Conservation (phyloP, 2,329 filamentous ascomycete species). For the Exophiala mesophila region DNA sequence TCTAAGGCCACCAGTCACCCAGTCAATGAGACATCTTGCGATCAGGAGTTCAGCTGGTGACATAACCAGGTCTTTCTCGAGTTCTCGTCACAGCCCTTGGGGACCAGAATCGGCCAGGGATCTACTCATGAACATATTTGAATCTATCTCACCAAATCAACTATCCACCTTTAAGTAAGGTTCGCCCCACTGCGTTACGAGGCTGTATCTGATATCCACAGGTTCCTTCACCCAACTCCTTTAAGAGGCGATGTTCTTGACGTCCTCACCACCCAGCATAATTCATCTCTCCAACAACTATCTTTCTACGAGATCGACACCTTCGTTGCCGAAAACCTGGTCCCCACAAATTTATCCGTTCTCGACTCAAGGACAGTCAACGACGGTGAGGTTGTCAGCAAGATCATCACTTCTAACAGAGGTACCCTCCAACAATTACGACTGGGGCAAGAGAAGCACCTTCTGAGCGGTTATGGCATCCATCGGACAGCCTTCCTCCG, state of each 20-base stretch:
- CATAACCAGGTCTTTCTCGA: too few relatives aligned
- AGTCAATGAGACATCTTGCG: slow-evolving; percentile 21
- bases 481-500: slow-evolving; percentile 12
- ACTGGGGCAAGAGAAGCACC: slow-evolving; percentile 25
- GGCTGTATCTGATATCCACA: slow-evolving; percentile 2
- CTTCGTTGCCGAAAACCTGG: neutral
- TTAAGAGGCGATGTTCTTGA: slow-evolving; percentile 10
- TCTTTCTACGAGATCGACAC: slow-evolving; percentile 19
- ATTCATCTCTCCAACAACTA: slow-evolving; percentile 16
- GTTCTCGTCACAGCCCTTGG: too few relatives aligned
- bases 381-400: slow-evolving; percentile 20
- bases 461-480: slow-evolving; percentile 21
- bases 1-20: slow-evolving; percentile 20
- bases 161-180: slow-evolving; percentile 20
- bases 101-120: too few relatives aligned
- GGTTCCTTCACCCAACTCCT: slow-evolving; percentile 18
- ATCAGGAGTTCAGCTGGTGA: too few relatives aligned
- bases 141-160: too few relatives aligned
- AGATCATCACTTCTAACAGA: slow-evolving; percentile 21
- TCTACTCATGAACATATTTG: too few relatives aligned
- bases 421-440: slow-evolving; percentile 18
- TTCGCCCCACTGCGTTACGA: neutral
- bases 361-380: slow-evolving; percentile 24
- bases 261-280: slow-evolving; percentile 14
- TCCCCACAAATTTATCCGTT: slow-evolving; percentile 19